Evolutionary conservation across 805 yeast species (phyloP).

Genomic region (Blastobotrys attinorum): DNA sequence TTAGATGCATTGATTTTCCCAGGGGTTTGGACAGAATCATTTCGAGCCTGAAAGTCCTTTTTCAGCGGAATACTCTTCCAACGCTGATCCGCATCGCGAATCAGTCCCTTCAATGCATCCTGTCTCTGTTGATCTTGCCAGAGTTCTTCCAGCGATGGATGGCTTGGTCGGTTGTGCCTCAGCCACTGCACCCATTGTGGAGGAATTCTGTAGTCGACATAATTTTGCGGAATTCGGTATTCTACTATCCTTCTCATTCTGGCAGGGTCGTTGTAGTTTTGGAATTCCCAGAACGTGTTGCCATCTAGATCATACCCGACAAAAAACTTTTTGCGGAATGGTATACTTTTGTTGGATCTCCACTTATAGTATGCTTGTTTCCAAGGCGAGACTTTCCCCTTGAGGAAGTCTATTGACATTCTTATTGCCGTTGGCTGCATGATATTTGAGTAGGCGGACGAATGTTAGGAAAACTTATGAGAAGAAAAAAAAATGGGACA

Average conservation of each 20-base stretch:
- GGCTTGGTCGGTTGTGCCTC: constrained; percentile 47
- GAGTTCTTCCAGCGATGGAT: constrained; percentile 61
- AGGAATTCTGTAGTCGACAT: constrained; percentile 51
- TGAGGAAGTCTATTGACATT: not conserved
- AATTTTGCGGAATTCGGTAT: constrained; percentile 42
- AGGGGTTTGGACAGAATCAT: not conserved
- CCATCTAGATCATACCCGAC: constrained; percentile 72
- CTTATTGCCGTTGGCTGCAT: too few relatives aligned
- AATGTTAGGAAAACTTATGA: too few relatives aligned
- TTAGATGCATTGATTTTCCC: not conserved
- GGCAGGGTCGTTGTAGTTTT: constrained; percentile 40
- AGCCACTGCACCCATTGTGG: constrained; percentile 74
- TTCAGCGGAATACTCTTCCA: constrained; percentile 31
- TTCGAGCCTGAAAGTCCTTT: constrained; percentile 3
- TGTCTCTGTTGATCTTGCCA: constrained; percentile 50
- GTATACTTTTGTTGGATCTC: constrained; percentile 54
- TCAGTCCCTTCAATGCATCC: constrained; percentile 42
- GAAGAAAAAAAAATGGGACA: too few relatives aligned
- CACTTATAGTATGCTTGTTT: constrained; percentile 47
- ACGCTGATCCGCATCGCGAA: constrained; percentile 34
- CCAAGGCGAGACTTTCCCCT: constrained; percentile 39
- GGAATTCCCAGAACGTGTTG: constrained; percentile 80
- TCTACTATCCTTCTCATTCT: constrained; percentile 58
- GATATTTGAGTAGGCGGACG: too few relatives aligned
- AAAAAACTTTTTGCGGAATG: constrained; percentile 63